Evolutionary conservation across 805 yeast genomes (phyloP).

Genomic region (Kazachstania bromeliacearum): DNA sequence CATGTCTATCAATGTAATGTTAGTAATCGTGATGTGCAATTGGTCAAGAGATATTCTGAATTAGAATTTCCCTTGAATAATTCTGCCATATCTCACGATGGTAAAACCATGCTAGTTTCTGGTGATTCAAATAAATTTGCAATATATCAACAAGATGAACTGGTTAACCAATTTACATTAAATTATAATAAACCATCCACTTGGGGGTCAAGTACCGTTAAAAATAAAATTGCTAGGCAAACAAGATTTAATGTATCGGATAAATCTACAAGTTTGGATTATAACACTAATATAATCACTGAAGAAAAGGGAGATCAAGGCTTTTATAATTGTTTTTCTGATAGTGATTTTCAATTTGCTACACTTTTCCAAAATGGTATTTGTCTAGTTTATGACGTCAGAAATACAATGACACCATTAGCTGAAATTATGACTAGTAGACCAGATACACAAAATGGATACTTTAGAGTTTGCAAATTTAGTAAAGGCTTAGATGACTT

Average conservation of each 20-base stretch:
- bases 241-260: conserved; percentile 27
- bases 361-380: conserved; percentile 82
- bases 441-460: conserved; percentile 45
- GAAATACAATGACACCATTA: conserved; percentile 49
- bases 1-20: conserved; percentile 58
- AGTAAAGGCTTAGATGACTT: conserved; percentile 65
- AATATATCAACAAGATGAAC: conserved; percentile 35
- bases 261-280: conserved; percentile 10
- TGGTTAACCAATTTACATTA: conserved; percentile 21
- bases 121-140: conserved; percentile 71
- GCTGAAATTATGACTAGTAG: conserved; percentile 53
- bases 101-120: conserved; percentile 48
- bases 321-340: conserved; percentile 69
- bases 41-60: conserved; percentile 36
- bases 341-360: conserved; percentile 66
- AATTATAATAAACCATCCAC: conserved; percentile 20
- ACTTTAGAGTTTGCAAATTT: conserved; percentile 57
- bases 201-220: conserved; percentile 12
- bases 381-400: conserved; percentile 64
- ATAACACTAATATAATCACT: conserved; percentile 33
- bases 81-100: conserved; percentile 58
- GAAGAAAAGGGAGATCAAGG: conserved; percentile 64
- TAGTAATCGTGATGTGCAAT: conserved; percentile 36
- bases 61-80: conserved; percentile 67
- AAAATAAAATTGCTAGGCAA: conserved; percentile 20